Percentiles rank a stretch among this genome's conserved stretches.
These are phyloP conservation scores for Pilasporangium apinafurcum DNA, from an alignment of 352 stramenopile species.

Conservation along the genomic window DNA sequence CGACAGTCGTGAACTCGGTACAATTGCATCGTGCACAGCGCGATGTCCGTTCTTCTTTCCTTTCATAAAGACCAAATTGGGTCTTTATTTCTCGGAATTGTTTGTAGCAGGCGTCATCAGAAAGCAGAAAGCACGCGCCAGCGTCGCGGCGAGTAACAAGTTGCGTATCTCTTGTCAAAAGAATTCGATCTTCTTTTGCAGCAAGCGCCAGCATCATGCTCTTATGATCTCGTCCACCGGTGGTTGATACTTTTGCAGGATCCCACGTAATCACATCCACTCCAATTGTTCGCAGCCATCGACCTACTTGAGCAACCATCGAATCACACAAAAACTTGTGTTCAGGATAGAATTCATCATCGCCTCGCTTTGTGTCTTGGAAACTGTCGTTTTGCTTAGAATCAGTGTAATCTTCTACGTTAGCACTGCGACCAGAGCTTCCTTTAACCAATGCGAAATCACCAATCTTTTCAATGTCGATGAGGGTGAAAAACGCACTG, in stretches of 20 bases:
- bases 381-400: too few species aligned
- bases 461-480: slow-evolving; percentile 21
- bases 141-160: slow-evolving; percentile 55
- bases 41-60: slow-evolving; percentile 69
- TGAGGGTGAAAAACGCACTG: slow-evolving; percentile 33
- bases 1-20: slow-evolving; percentile 53
- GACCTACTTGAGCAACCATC: slow-evolving; percentile 61
- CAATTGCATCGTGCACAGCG: slow-evolving; percentile 63
- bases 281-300: slow-evolving; percentile 70
- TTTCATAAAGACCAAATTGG: slow-evolving; percentile 57
- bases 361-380: too few species aligned
- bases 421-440: neutral
- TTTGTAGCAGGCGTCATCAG: slow-evolving; percentile 55
- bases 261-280: slow-evolving; percentile 74
- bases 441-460: slow-evolving; percentile 23
- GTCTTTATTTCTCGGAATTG: slow-evolving; percentile 76
- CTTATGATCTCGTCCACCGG: slow-evolving; percentile 30
- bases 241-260: slow-evolving; percentile 24
- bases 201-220: slow-evolving; percentile 36
- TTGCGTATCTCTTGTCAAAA: slow-evolving; percentile 75
- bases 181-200: slow-evolving; percentile 55
- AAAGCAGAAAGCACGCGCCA: slow-evolving; percentile 69
- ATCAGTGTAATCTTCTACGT: too few species aligned
- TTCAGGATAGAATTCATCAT: slow-evolving; percentile 16
- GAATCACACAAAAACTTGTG: slow-evolving; percentile 70